Evolutionary conservation across 352 stramenopile species (phyloP).

Genomic region (Phytophthora ramorum): DNA sequence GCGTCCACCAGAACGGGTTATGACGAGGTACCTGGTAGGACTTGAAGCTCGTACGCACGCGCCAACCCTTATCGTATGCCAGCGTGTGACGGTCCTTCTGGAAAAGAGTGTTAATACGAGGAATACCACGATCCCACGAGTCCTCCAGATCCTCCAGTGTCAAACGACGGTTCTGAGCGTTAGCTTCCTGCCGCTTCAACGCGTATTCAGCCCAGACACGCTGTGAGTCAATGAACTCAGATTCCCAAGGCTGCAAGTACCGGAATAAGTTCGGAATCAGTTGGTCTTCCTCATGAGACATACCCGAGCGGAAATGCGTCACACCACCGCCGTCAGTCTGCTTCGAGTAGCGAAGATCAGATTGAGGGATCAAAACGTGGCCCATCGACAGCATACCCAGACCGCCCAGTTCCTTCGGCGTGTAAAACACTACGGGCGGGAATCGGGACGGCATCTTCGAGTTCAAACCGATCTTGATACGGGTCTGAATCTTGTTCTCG

Average conservation of each 20-base stretch:
- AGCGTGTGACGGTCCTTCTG: slow-evolving; percentile 99
- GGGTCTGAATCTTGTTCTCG: slow-evolving; percentile 99
- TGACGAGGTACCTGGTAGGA: slow-evolving; percentile 98
- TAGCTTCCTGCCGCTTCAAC: slow-evolving; percentile 99
- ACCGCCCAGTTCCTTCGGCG: slow-evolving; percentile 99
- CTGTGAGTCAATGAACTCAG: slow-evolving; percentile 99
- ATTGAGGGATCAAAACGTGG: slow-evolving; percentile 99
- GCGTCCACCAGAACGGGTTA: slow-evolving; percentile 99
- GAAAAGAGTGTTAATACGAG: slow-evolving; percentile 97
- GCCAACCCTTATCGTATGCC: slow-evolving; percentile 99
- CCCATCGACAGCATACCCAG: slow-evolving; percentile 99
- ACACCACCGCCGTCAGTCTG: slow-evolving; percentile 98
- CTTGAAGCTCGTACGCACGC: slow-evolving; percentile 99
- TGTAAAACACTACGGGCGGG: slow-evolving; percentile 99
- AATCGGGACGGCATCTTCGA: slow-evolving; percentile 99
- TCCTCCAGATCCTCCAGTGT: slow-evolving; percentile 99
- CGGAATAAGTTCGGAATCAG: slow-evolving; percentile 99
- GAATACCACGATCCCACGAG: slow-evolving; percentile 99
- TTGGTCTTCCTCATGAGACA: slow-evolving; percentile 98
- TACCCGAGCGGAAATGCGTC: slow-evolving; percentile 99
- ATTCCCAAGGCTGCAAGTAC: slow-evolving; percentile 99
- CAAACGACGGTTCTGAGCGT: slow-evolving; percentile 98
- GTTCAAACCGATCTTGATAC: slow-evolving; percentile 99
- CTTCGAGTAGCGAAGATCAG: slow-evolving; percentile 99
- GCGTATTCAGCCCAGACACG: slow-evolving; percentile 99